A percentile compares a stretch with the other conserved stretches of the same genome.
Evolutionary conservation across 2,329 filamentous ascomycete genomes (phyloP).

Genomic region (Nothomitra cinnamomea): DNA sequence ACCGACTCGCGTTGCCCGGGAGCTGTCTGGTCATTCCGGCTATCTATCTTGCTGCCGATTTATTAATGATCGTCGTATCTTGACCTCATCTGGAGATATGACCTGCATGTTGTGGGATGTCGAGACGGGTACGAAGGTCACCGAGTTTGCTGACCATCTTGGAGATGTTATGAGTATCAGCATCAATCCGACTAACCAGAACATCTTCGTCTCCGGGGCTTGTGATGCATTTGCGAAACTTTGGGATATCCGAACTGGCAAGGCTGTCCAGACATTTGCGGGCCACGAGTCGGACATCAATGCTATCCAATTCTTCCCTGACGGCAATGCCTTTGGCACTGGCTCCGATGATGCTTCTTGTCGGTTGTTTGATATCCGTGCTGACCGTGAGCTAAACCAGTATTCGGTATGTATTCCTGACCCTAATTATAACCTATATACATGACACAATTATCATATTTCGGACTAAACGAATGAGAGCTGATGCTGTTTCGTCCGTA

Average conservation of each 20-base stretch:
- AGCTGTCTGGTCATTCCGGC: conserved; percentile 90
- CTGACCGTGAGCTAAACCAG: conserved; percentile 61
- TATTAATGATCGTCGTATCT: conserved; percentile 93
- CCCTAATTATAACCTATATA: conserved; percentile 12
- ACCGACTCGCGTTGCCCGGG: conserved; percentile 88
- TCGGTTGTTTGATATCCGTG: conserved; percentile 92
- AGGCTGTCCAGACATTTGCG: conserved; percentile 96
- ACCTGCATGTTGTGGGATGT: conserved; percentile 99
- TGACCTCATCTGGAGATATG: conserved; percentile 98
- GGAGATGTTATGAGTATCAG: conserved; percentile 99
- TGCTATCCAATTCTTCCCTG: conserved; percentile 98
- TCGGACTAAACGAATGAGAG: background rate
- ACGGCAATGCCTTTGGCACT: conserved; percentile 95
- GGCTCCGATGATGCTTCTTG: conserved; percentile 96
- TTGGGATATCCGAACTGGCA: conserved; percentile 96
- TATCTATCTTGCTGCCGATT: conserved; percentile 98
- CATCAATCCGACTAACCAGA: conserved; percentile 97
- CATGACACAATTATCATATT: conserved; percentile 9
- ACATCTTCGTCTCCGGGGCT: conserved; percentile 97
- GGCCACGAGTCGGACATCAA: conserved; percentile 99
- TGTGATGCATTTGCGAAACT: conserved; percentile 97
- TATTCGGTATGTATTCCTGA: conserved; percentile 37
- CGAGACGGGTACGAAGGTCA: conserved; percentile 90
- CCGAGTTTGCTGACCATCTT: conserved; percentile 94
- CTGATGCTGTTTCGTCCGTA: conserved; percentile 13